Base-by-base conservation (phyloP, 2,329 filamentous ascomycete genomes). In the Dothiorella sarmentorum region DNA sequence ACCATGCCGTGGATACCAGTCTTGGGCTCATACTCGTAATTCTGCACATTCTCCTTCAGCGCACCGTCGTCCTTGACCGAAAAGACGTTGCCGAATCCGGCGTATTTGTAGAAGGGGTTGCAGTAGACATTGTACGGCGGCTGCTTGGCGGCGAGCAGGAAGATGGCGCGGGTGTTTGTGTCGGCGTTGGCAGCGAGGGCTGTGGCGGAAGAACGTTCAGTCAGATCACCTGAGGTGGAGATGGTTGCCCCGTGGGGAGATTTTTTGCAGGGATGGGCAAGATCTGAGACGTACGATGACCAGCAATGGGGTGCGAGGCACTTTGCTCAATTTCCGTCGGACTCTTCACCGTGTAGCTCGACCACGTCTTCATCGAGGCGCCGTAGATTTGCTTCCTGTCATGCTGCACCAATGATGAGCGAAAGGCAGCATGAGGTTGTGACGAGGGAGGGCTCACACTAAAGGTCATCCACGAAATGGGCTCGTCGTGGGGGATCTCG, bases 401-500 rank as follows among this genome's bases (percentile, higher is more conserved):
- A 75, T 95, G 90, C 87, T 93, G 69, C 56, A 59, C 17, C 7
- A 24, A 52, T 27, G 5, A 31, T 18, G n/a, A 44, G 27, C 7
- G 17, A 49, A 29, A 20, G 13, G 1, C 13, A 18, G 13, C 33
- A 31, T 33, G 20, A 33, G 11, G 22, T 29, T 33, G 27, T 38
- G 20, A 24, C n/a, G 11, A 11, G 31, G 18, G 49, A 11, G 27
- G 29, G 61, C 87, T 76, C 78, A 91, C 89, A 72, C 90, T 88
- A 68, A 95, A 93, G 15, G 90, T 87, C 88, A 96, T 93, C 91
- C 91, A 96, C 61, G 90, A 95, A 64, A 96, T 94, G 7, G 91
- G 89, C 75, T 96, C 90, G 63, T 93, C 88, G 55, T 88, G 75
- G 4, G 90, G 87, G 59, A 95, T 94, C 60, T 86, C 84, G 1